Evolutionary conservation across 2,329 filamentous ascomycete genomes (phyloP), one percentile per base, ranked within the genome.

Genomic region (Cladosporium sp.): DNA sequence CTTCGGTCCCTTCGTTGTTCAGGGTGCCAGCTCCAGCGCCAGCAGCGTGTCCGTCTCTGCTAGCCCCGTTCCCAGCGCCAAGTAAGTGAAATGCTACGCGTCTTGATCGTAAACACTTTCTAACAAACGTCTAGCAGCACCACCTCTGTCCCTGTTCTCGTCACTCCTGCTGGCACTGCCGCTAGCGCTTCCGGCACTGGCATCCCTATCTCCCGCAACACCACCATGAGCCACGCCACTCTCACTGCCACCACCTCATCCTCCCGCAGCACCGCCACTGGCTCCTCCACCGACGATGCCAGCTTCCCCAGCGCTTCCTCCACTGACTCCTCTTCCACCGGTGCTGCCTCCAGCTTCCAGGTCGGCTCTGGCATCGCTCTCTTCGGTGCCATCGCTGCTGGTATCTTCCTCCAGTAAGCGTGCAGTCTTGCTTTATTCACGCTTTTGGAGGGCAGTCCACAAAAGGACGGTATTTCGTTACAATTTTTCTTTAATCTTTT

Each of bases 1-100:
- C 79, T 85, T 82, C 55, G 84, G 81, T 54, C 81, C 80, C 34
- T 80, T 88, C 74, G 72, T 74, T 36, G 74, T 86, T 55, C 75
- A 77, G 41, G 80, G 80, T 26, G 55, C 55, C 62, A 51, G 67
- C 12, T 61, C 71, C 47, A 24, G 54, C 66, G 18, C 60, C 11
- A 65, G 68, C 74, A 74, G 26, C 70, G 71, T 36, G 66, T 71
- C 55, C 66, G 67, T 36, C 71, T 70, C 36, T 64, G 72, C 59
- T 67, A 73, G 49, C 62, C 55, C 63, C 7, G 41, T 58, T 18
- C 36, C 44, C 47, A 65, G 55, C 58, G 62, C 66, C 44, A 67
- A 67, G 64, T 65, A 65, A 38, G 64, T 41, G 3, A 10, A n/a
- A 18, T 41, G 30, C 24, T 1, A 47, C 14, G n/a, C 54, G 34